Evolutionary conservation across 371 early-diverging fungal species (phyloP).

Genomic region (Mortierella sp.): DNA sequence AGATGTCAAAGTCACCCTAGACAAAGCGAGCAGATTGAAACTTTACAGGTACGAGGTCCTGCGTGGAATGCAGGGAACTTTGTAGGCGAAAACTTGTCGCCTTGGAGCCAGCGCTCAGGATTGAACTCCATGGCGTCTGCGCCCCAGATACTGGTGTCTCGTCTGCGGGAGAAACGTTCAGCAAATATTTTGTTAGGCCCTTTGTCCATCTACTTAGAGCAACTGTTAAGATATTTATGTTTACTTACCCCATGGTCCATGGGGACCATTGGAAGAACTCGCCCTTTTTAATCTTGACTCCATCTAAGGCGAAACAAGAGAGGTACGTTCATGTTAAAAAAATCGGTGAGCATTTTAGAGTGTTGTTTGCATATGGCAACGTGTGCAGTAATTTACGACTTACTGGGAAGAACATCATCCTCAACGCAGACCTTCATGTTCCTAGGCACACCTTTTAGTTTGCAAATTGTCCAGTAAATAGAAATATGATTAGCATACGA

Average conservation of each 20-base stretch:
- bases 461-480: no score
- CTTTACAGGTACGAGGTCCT: constrained; percentile 52
- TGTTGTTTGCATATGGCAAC: no score
- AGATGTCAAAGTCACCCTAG: background rate
- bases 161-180: constrained; percentile 11
- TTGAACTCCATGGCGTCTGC: constrained; percentile 65
- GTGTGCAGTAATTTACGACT: background rate
- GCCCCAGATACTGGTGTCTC: constrained; percentile 71
- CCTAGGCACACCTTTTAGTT: constrained; percentile 61
- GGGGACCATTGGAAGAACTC: constrained; percentile 66
- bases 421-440: constrained; percentile 73
- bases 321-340: no score
- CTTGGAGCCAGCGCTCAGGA: constrained; percentile 73
- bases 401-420: constrained; percentile 74
- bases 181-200: background rate
- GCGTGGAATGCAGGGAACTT: constrained; percentile 56
- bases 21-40: no score
- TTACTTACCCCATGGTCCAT: constrained; percentile 63
- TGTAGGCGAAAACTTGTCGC: constrained; percentile 48
- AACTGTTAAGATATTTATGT: no score
- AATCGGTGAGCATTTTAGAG: no score
- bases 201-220: background rate
- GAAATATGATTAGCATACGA: no score
- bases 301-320: no score
- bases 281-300: constrained; percentile 68